Evolutionary conservation across 148 eudicot genomes (phyloP), one percentile per base, ranked within the genome.

Genomic region (Chenopodium formosanum): DNA sequence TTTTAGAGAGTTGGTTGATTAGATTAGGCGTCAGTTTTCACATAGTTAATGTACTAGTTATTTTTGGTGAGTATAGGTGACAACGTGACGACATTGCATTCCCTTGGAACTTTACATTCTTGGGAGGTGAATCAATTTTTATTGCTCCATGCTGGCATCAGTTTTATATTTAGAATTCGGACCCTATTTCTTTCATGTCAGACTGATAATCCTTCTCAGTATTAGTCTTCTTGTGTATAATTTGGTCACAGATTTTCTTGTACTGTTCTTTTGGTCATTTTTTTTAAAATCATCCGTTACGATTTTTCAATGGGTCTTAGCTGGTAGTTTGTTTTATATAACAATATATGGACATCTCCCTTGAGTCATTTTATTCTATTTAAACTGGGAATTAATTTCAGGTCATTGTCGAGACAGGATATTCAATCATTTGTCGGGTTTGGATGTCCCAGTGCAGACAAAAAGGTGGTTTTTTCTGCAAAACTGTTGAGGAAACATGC

Each of bases 381-480:
- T 86, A 81, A 82, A 75, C 77, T 77, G 78, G 66, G 37, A 80
- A 67, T 86, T 84, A 29, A 82, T 92, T 94, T 87, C 98, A 96
- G 99, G 98, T 90, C 94, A 70, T 75, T 96, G 86, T 90, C 93
- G 40, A 91, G 99, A 86, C 92, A 91, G 72, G 98, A 96, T 90
- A 91, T 96, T 77, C 98, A 94, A 86, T 50, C 88, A 79, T 83
- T 96, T 87, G 99, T 96, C 74, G 99, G 99, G 75, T 88, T 90
- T 86, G 99, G 99, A 84, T 96, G 99, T 84, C 90, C 98, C 73
- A 94, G 90, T 83, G 73, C 89, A 40, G 99, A 96, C 85, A 96
- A 89, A 85, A 94, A 88, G 91, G 95, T 91, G 71, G 93, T 90
- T 14, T 94, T 91, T 86, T 94, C 99, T 27, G 82, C 94, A 22